Evolutionary conservation across 2,329 filamentous ascomycete genomes (phyloP).

Genomic region (Alternaria ventricosa): DNA sequence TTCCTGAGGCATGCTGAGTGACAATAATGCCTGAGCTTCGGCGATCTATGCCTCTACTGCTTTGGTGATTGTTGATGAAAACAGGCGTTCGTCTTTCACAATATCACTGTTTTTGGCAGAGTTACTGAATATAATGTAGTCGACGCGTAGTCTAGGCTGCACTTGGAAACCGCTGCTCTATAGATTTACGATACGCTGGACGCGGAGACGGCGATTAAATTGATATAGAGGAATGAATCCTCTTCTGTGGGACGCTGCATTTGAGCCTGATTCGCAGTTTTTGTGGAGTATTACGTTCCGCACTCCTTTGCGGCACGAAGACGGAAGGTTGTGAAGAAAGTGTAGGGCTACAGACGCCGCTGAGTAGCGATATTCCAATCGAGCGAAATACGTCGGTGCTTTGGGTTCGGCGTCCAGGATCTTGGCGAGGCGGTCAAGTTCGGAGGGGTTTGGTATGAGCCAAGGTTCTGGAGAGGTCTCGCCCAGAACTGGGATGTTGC

Average conservation of each 20-base stretch:
- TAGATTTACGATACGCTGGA: not conserved
- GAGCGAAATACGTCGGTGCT: rapidly evolving
- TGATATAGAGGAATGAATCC: not conserved
- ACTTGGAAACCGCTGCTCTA: not conserved
- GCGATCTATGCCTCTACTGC: not conserved
- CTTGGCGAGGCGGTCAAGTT: not conserved
- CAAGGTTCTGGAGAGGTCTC: not conserved
- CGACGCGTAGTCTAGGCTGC: rapidly evolving
- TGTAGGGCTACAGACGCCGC: not conserved
- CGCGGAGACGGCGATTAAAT: not conserved
- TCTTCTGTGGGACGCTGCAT: not conserved
- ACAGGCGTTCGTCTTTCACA: not conserved
- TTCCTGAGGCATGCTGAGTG: not conserved
- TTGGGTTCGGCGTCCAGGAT: not conserved
- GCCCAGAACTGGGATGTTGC: no score
- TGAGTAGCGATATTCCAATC: not conserved
- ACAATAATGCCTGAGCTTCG: not conserved
- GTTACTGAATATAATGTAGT: no score
- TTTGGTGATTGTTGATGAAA: not conserved
- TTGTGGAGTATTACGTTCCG: not conserved
- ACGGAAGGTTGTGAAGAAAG: not conserved
- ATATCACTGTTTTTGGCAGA: no score
- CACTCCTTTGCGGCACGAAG: not conserved
- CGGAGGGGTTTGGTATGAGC: not conserved
- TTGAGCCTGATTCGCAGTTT: rapidly evolving